Conservation (phyloP, 2,329 filamentous ascomycete genomes). For the Juglanconis sp. region DNA sequence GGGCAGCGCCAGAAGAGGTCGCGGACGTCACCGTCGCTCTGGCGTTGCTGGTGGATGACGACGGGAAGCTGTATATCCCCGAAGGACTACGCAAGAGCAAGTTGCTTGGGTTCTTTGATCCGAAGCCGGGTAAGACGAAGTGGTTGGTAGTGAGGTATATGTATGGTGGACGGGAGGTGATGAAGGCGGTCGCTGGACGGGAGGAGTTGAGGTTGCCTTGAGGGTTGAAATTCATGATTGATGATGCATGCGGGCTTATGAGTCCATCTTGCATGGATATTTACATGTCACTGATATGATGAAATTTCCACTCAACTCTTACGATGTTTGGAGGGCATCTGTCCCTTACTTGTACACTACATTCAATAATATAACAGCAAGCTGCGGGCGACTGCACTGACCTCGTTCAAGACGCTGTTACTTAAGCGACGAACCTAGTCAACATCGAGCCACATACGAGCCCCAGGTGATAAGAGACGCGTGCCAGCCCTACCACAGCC, state of each 20-base stretch:
- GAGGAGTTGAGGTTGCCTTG: conserved; percentile 34
- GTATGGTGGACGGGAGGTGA: conserved; percentile 34
- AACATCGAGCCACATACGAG: too few species aligned
- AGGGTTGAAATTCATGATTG: background rate
- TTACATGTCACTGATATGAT: background rate
- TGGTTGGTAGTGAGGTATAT: conserved; percentile 43
- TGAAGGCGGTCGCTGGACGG: conserved; percentile 34
- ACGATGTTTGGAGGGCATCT: too few species aligned
- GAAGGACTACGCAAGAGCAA: conserved; percentile 39
- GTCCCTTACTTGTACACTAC: too few species aligned
- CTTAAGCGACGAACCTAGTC: too few species aligned
- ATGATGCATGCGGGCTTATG: background rate
- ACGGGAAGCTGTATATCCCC: conserved; percentile 35
- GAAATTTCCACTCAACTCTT: too few species aligned
- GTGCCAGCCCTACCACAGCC: too few species aligned
- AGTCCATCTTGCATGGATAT: background rate
- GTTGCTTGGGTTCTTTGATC: conserved; percentile 51
- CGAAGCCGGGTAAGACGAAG: conserved; percentile 41
- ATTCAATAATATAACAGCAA: too few species aligned
- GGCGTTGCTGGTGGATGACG: conserved; percentile 41
- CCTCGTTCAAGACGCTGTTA: too few species aligned
- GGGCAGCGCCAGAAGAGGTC: conserved; percentile 38
- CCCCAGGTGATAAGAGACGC: too few species aligned
- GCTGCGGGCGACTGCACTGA: too few species aligned
- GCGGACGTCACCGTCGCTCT: conserved; percentile 49